Evolutionary conservation across 768 basidiomycete species (phyloP), one percentile per base, ranked within the genome.

Genomic region (Phanerochaete sordida): DNA sequence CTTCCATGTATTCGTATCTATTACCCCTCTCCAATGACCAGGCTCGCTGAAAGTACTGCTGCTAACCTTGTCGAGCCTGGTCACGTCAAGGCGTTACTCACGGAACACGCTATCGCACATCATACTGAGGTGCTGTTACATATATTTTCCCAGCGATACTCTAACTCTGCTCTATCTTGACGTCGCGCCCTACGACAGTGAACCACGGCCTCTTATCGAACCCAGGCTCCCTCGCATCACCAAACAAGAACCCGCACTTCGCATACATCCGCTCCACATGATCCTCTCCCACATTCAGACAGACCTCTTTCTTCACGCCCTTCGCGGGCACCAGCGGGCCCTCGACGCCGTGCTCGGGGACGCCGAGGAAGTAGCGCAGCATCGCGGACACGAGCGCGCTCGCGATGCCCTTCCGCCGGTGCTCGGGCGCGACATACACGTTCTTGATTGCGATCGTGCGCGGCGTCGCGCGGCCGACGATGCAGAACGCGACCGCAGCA

Each of bases 361-460:
- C 52, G 5, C 66, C 68, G 2, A 65, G 62, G 61, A 61, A 65
- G 53, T 50, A 63, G 19, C 64, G 60, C 12, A 47, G 54, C 24
- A 69, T 26, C 1, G 64, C 60, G 0, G 61, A 27, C 16, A 64
- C 57, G 57, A 66, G 49, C 12, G 64, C 54, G 31, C 57, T 63
- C 4, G 64, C 66, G 28, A 65, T 56, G 15, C 64, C 66, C 26
- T 58, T 57, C 27, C 62, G 60, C 11, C 65, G 59, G 43, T 62
- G 56, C 5, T 35, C 19, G 1, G 65, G 60, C 2, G 47, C 23
- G 33, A 65, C 59, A 37, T 61, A 66, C 15, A 68, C 64, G 39
- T 62, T 62, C 1, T 60, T 48, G 45, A 67, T 50, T 27, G 62
- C 61, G 26, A 65, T 61, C 9, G 64, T 66, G 19, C 62, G 58